These are phyloP conservation scores for Sporothrix dimorphospora DNA, from an alignment of 2,329 filamentous ascomycete genomes.

Conservation along the genomic window DNA sequence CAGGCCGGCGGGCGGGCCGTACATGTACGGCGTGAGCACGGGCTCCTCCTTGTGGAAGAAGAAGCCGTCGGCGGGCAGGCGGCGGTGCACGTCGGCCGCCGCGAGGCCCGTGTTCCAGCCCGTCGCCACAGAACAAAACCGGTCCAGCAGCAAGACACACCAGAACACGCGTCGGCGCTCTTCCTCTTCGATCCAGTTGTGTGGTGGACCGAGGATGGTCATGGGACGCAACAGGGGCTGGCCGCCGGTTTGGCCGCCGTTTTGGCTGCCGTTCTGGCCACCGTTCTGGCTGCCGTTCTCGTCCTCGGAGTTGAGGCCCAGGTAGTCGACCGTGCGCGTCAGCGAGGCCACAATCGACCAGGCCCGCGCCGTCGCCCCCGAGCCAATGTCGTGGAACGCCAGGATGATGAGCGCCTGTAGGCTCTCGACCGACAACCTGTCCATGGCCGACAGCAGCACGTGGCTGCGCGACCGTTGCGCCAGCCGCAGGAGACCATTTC, in stretches of 20 bases:
- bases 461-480: slow-evolving; percentile 31
- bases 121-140: slow-evolving; percentile 39
- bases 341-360: slow-evolving; percentile 45
- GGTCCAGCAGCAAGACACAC: slow-evolving; percentile 44
- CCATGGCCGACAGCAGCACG: slow-evolving; percentile 41
- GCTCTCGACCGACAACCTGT: slow-evolving; percentile 41
- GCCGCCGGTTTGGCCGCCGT: neutral
- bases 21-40: slow-evolving; percentile 42
- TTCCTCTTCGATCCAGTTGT: slow-evolving; percentile 42
- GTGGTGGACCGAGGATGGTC: slow-evolving; percentile 36
- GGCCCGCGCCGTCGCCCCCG: slow-evolving; percentile 36
- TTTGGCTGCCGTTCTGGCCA: neutral
- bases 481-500: slow-evolving; percentile 32
- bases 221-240: slow-evolving; percentile 38
- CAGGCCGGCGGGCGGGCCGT: neutral
- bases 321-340: slow-evolving; percentile 44
- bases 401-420: slow-evolving; percentile 43
- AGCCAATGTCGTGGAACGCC: slow-evolving; percentile 42
- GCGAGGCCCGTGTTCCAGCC: slow-evolving; percentile 44
- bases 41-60: slow-evolving; percentile 41
- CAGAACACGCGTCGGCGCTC: slow-evolving; percentile 43
- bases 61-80: slow-evolving; percentile 42
- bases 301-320: slow-evolving; percentile 43
- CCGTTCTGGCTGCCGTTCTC: neutral
- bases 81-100: slow-evolving; percentile 40